phyloP scores from a whole-genome alignment of 106 monocot species.

The Apostasia shenzhenica region DNA sequence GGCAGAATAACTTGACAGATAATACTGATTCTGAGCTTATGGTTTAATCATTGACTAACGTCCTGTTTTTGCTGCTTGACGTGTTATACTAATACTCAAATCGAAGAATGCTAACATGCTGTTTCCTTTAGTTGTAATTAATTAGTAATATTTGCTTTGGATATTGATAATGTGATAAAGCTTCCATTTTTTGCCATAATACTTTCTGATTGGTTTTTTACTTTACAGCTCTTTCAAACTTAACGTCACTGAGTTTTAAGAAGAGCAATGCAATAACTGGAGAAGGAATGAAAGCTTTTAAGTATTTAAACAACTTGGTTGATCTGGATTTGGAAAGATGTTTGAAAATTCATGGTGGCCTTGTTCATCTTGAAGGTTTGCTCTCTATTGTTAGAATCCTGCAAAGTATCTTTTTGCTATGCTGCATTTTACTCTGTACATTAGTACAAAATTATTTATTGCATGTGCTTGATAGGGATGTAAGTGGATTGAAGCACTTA shows the following conservation, averaged over 20 bases:
- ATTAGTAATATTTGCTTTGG: not conserved
- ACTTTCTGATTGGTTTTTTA: not conserved
- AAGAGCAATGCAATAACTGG: conserved; percentile 68
- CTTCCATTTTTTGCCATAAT: not conserved
- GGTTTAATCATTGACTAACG: no score
- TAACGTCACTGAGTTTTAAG: conserved; percentile 87
- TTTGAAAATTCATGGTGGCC: conserved; percentile 75
- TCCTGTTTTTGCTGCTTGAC: no score
- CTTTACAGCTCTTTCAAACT: conserved; percentile 61
- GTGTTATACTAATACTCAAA: no score
- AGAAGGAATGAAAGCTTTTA: conserved; percentile 80
- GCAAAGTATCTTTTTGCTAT: not conserved
- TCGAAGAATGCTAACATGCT: not conserved
- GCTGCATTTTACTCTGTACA: not conserved
- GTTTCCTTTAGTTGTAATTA: not conserved
- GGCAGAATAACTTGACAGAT: no score
- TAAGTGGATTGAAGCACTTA: no score
- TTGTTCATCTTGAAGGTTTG: conserved; percentile 80
- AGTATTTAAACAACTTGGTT: conserved; percentile 62
- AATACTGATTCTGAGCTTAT: no score
- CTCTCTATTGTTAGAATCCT: not conserved
- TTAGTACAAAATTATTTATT: not conserved
- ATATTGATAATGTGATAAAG: not conserved
- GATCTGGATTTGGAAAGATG: conserved; percentile 94
- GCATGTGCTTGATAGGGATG: no score